Evolutionary conservation across 148 eudicot species (phyloP).

Genomic region (Spergularia marina): DNA sequence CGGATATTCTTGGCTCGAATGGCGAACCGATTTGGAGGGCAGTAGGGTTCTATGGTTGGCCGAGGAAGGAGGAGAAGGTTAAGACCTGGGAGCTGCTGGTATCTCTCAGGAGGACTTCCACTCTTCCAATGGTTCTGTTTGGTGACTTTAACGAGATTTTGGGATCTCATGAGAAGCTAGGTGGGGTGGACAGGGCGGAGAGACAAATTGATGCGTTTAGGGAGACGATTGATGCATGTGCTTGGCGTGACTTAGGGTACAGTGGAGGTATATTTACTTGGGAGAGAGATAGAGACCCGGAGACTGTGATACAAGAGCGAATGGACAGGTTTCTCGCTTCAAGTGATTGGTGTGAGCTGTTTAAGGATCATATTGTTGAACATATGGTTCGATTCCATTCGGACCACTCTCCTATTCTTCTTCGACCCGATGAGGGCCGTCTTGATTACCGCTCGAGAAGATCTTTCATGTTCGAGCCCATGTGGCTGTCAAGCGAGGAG

Average conservation of each 20-base stretch:
- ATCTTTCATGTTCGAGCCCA: background rate
- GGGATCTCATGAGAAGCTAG: background rate
- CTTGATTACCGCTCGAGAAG: background rate
- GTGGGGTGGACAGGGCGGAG: background rate
- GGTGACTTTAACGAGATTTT: too few species aligned
- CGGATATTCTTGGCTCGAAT: background rate
- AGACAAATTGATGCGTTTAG: background rate
- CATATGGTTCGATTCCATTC: background rate
- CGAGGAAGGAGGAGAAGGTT: background rate
- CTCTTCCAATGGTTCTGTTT: background rate
- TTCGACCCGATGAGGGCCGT: background rate
- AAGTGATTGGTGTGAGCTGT: background rate
- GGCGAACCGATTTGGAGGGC: background rate
- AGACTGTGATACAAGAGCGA: background rate
- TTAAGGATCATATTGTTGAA: background rate
- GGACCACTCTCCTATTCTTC: background rate
- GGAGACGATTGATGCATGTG: background rate
- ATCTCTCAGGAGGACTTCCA: background rate
- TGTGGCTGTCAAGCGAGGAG: background rate
- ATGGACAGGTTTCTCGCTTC: background rate
- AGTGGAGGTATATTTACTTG: background rate
- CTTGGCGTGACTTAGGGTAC: background rate
- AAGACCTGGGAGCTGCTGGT: background rate
- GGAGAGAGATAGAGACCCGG: background rate
- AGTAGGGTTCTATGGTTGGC: background rate